phyloP scores from a whole-genome alignment of 352 stramenopile species.

The Phytopythium ostracodes region DNA sequence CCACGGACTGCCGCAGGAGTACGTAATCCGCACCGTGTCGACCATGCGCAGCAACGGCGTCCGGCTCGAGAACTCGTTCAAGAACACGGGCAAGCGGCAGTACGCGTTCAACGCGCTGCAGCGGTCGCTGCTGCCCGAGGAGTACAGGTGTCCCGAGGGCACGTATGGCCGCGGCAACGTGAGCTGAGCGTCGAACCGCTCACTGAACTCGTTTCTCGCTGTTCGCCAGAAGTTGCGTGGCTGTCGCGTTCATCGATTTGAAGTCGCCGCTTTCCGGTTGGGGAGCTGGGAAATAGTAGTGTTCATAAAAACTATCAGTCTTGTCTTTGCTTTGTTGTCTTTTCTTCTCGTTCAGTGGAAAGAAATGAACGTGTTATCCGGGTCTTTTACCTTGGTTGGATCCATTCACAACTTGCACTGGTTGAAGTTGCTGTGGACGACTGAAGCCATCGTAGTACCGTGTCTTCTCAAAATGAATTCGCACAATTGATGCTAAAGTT shows the following conservation, averaged over 20 bases:
- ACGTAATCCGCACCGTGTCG: conserved; percentile 55
- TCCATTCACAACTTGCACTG: no score
- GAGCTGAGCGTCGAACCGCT: conserved; percentile 23
- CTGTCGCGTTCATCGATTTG: neutral
- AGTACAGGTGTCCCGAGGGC: conserved; percentile 77
- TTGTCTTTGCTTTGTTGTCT: neutral
- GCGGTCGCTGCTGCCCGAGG: conserved; percentile 67
- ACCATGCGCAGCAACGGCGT: conserved; percentile 78
- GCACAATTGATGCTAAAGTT: no score
- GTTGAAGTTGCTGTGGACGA: no score
- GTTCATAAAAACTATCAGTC: conserved; percentile 3
- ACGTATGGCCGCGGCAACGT: conserved; percentile 78
- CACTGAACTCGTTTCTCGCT: no score
- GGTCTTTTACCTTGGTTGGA: no score
- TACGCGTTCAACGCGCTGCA: conserved; percentile 77
- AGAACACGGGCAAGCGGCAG: conserved; percentile 74
- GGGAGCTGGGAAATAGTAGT: neutral
- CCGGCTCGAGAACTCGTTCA: conserved; percentile 64
- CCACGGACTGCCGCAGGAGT: conserved; percentile 54
- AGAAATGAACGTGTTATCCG: no score
- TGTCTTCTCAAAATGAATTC: neutral
- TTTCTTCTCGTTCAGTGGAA: no score
- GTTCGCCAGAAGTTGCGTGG: neutral
- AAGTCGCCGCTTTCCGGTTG: neutral
- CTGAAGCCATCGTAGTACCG: no score